Evolutionary conservation across 2,329 filamentous ascomycete genomes (phyloP).

Genomic region (Acarospora socialis): DNA sequence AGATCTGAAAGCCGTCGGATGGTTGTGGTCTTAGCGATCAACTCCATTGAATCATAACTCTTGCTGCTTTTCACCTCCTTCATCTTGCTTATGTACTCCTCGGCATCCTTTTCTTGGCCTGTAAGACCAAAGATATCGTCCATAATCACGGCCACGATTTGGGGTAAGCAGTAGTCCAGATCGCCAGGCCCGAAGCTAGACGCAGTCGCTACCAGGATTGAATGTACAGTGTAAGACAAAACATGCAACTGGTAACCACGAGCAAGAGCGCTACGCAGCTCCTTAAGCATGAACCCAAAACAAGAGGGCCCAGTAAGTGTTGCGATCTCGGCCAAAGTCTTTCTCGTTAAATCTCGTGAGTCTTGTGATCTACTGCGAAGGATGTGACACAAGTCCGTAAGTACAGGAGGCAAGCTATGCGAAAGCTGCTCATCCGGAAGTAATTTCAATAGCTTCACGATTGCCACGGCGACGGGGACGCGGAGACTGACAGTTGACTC

Average conservation of each 20-base stretch:
- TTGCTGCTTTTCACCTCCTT: slow-evolving; percentile 98
- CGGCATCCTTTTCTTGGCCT: slow-evolving; percentile 92
- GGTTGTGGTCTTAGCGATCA: slow-evolving; percentile 71
- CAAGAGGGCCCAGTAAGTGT: slow-evolving; percentile 66
- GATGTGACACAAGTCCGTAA: slow-evolving; percentile 88
- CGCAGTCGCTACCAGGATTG: slow-evolving; percentile 63
- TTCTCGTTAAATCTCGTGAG: slow-evolving; percentile 77
- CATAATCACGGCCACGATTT: slow-evolving; percentile 77
- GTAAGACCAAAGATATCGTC: slow-evolving; percentile 90
- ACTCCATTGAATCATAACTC: slow-evolving; percentile 93
- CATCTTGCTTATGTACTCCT: slow-evolving; percentile 89
- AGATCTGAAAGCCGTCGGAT: slow-evolving; percentile 60
- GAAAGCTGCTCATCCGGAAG: slow-evolving; percentile 61
- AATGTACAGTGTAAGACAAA: slow-evolving; percentile 86
- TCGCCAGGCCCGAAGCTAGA: slow-evolving; percentile 66
- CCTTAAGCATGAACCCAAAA: slow-evolving; percentile 86
- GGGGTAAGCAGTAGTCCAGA: slow-evolving; percentile 70
- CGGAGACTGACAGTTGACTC: slow-evolving; percentile 88
- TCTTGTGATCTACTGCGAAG: slow-evolving; percentile 79
- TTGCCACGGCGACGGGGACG: slow-evolving; percentile 75
- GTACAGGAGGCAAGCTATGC: slow-evolving; percentile 61
- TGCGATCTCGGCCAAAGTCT: slow-evolving; percentile 73
- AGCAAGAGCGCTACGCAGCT: slow-evolving; percentile 67
- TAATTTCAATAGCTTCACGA: slow-evolving; percentile 73
- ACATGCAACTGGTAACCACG: slow-evolving; percentile 90